These are phyloP conservation scores for Botrytis medusae DNA, from an alignment of 2,329 filamentous ascomycete genomes.

Conservation along the genomic window DNA sequence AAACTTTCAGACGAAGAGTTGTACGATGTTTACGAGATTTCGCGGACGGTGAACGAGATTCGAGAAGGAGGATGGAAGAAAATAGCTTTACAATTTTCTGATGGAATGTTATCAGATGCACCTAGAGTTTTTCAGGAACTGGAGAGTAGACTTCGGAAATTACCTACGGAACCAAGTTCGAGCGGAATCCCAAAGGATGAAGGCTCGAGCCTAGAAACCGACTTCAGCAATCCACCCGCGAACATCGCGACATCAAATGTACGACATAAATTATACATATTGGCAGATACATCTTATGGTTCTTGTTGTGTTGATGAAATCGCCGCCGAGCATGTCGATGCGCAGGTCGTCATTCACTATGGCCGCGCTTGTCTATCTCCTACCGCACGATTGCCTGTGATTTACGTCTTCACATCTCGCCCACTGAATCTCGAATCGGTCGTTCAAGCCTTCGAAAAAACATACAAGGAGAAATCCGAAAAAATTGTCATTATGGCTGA, in stretches of 20 bases:
- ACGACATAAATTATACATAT: slow-evolving; percentile 63
- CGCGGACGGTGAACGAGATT: slow-evolving; percentile 75
- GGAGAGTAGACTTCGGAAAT: slow-evolving; percentile 47
- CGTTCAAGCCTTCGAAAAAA: slow-evolving; percentile 59
- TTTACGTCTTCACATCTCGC: slow-evolving; percentile 84
- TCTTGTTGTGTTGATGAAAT: slow-evolving; percentile 97
- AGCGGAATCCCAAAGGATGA: slow-evolving; percentile 15
- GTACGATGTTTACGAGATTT: slow-evolving; percentile 77
- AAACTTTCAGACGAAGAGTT: slow-evolving; percentile 63
- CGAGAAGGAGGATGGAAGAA: slow-evolving; percentile 67
- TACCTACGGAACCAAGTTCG: slow-evolving; percentile 18
- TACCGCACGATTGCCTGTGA: slow-evolving; percentile 79
- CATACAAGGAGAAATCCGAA: slow-evolving; percentile 59
- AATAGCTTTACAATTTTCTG: slow-evolving; percentile 92
- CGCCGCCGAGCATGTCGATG: slow-evolving; percentile 88
- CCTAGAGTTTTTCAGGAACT: slow-evolving; percentile 73
- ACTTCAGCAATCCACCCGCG: slow-evolving; percentile 26
- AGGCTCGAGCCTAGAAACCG: slow-evolving; percentile 26
- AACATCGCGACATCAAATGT: not conserved
- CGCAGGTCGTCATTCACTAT: slow-evolving; percentile 92
- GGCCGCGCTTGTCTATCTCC: slow-evolving; percentile 90
- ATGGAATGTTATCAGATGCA: slow-evolving; percentile 86
- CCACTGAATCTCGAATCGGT: slow-evolving; percentile 62
- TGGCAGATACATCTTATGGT: slow-evolving; percentile 95
- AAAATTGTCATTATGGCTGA: slow-evolving; percentile 85